A percentile compares a stretch with the other conserved stretches of the same genome.
Evolutionary conservation across 306 rosid species (phyloP).

Genomic region (Hippophae rhamnoides): DNA sequence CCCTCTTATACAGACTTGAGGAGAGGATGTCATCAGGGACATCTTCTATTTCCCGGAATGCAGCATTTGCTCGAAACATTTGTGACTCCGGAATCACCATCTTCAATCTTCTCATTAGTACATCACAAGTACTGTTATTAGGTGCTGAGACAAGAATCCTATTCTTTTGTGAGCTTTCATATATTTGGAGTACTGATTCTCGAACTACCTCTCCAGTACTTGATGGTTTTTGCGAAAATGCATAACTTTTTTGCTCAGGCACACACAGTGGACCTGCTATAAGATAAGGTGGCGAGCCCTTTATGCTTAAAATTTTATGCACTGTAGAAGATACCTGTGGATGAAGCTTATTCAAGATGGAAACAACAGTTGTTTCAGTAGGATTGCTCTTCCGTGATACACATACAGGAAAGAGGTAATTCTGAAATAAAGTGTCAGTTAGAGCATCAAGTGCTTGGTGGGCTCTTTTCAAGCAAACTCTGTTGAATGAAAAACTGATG

Average conservation of each 20-base stretch:
- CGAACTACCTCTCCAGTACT: slow-evolving; percentile 14
- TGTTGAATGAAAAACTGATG: slow-evolving; percentile 30
- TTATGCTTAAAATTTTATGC: slow-evolving; percentile 4
- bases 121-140: slow-evolving; percentile 20
- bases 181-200: slow-evolving; percentile 18
- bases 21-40: slow-evolving; percentile 27
- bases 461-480: slow-evolving; percentile 28
- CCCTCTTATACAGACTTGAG: slow-evolving; percentile 12
- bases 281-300: slow-evolving; percentile 23
- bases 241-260: background rate
- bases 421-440: slow-evolving; percentile 12
- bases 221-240: background rate
- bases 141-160: slow-evolving; percentile 25
- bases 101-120: slow-evolving; percentile 18
- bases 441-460: slow-evolving; percentile 23
- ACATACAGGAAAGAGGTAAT: slow-evolving; percentile 19
- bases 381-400: background rate
- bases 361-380: background rate
- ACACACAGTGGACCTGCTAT: slow-evolving; percentile 15
- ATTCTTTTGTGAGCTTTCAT: background rate
- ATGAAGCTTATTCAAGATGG: background rate
- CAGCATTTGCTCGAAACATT: slow-evolving; percentile 23
- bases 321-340: slow-evolving; percentile 4
- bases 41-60: slow-evolving; percentile 15
- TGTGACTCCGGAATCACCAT: slow-evolving; percentile 14